A percentile compares a stretch with the other conserved stretches of the same genome.
Conservation (phyloP, 176 grass and related monocot species). For the Zoysia pacifica region DNA sequence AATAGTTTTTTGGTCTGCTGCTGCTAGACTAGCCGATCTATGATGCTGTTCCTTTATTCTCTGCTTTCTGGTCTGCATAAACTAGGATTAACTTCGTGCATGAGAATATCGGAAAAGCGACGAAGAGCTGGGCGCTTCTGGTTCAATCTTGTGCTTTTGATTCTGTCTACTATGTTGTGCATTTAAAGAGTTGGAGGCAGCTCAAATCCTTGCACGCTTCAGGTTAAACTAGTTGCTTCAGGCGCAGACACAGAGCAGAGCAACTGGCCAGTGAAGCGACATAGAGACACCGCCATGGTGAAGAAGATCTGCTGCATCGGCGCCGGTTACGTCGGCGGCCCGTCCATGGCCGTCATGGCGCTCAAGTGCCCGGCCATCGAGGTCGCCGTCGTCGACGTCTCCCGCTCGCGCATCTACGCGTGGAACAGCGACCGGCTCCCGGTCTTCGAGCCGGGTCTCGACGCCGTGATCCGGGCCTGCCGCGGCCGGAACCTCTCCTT, state of each 20-base stretch:
- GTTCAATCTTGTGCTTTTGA: background rate
- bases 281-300: slow-evolving; percentile 1
- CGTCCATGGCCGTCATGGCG: slow-evolving; percentile 54
- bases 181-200: background rate
- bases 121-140: slow-evolving; percentile 10
- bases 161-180: background rate
- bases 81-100: background rate
- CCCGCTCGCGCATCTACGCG: slow-evolving; percentile 47
- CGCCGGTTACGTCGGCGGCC: slow-evolving; percentile 61
- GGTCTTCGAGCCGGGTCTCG: slow-evolving; percentile 55
- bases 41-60: slow-evolving; percentile 4
- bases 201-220: background rate
- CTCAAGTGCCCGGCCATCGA: slow-evolving; percentile 55
- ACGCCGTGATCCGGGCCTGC: slow-evolving; percentile 55
- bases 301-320: slow-evolving; percentile 67
- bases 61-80: background rate
- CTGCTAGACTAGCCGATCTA: background rate
- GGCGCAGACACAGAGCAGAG: background rate
- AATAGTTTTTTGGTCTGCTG: background rate
- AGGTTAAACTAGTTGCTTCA: background rate
- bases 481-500: slow-evolving; percentile 58
- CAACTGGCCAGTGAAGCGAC: background rate
- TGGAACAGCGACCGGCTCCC: slow-evolving; percentile 64
- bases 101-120: background rate
- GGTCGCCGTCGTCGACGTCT: slow-evolving; percentile 55